Base-by-base conservation (phyloP, 331 rosid genomes). In the Quercus lobata region DNA sequence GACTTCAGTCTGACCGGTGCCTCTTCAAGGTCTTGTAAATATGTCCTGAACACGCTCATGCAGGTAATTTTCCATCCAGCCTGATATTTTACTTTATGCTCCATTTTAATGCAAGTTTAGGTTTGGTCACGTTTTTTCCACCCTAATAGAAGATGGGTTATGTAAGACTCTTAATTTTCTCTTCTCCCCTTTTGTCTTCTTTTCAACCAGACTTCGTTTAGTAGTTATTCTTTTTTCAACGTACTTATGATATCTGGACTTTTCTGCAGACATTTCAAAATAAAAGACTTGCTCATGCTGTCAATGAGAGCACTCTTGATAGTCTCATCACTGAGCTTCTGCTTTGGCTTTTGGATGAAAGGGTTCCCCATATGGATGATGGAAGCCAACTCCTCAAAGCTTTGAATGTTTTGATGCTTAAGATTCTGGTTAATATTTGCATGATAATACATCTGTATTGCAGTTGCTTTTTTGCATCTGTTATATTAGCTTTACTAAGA, bases 281-380 rank as follows among this genome's bases (percentile, higher is more conserved):
- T 84, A 96, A 87, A 90, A 88, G 97, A 87, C 89, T 93, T 55
- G 99, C 98, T 76, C 63, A 96, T 84, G 97, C 98, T 30, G 98
- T 93, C 30, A 91, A 90, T 86, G 98, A 93, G 90, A 88, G 85
- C 78, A 96, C 97, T 77, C 93, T 96, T 72, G 93, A 96, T 83
- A 90, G 97, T 88, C 96, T 96, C 74, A 90, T 93, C 22, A 93
- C 99, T 27, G 99, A 96, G 89, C 98, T 96, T 49, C 92, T 96
- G 73, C 90, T 96, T 74, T 96, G 99, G 99, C 99, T 96, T 82
- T 87, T 96, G 89, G 99, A 96, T 89, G 99, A 96, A 84, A 89
- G 97, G 86, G 99, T 96, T 83, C 97, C 99, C 19, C 97, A 89
- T 83, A 93, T 96, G 98, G 99, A 96, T 81, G 99, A 91, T 83